Base-by-base conservation (phyloP, 2,329 filamentous ascomycete genomes). In the Alternaria ventricosa region DNA sequence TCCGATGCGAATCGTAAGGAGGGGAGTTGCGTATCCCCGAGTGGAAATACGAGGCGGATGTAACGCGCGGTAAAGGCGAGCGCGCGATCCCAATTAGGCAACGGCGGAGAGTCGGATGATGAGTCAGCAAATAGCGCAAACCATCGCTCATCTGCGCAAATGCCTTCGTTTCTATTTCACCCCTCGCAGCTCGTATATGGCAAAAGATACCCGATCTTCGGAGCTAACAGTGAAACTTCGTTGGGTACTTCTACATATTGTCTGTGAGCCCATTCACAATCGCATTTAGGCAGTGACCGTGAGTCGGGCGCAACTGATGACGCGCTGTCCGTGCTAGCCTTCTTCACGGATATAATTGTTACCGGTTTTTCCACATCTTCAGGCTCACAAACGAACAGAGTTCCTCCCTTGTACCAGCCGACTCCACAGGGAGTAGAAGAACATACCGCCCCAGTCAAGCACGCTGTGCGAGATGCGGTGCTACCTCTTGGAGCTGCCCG, bases 121-220 rank as follows among this genome's bases (percentile, higher is more conserved):
- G 15, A 36, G 33, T 36, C 33, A 36, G 33, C 33, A 36, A 3
- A 36, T 36, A 9, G 33, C 33, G 2, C 33, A 1, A n/a, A n/a
- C 2, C 15, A 1, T 36, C 9, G 33, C 4, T 36, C 7, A 28
- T 11, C 13, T 33, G 30, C 30, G 30, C 30, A n/a, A n/a, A 36
- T 15, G 33, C 33, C 33, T 36, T 5, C 33, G 5, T 36, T 2
- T 36, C 15, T 1, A 2, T 36, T 36, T 36, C 33, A n/a, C 13
- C 13, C 1, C 0, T 1, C 30, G n/a, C n/a, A n/a, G n/a, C n/a
- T n/a, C n/a, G 30, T 0, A 15, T 3, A 0, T 5, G 7, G 7
- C 1, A 36, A 8, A 3, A 8, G 13, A 36, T 36, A 3, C 13
- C 7, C 33, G 15, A 36, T 36, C 33, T 36, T n/a, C 33, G 30